These are phyloP conservation scores for Cinnamomum chago DNA, from an alignment of 164 flowering plant species.

Conservation along the genomic window DNA sequence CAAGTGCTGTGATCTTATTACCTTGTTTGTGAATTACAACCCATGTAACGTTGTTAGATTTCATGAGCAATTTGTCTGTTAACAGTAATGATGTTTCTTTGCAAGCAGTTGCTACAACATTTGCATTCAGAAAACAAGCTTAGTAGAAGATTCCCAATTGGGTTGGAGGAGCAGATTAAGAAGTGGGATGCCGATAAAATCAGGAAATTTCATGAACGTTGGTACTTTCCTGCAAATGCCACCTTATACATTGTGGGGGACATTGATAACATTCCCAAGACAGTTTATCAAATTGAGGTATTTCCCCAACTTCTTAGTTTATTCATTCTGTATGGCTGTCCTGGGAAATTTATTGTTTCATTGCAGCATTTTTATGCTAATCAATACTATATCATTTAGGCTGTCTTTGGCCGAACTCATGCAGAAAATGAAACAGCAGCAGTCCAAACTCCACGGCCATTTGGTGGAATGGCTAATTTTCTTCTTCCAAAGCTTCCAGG, in stretches of 20 bases:
- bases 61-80: neutral
- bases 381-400: constrained; percentile 42
- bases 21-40: neutral
- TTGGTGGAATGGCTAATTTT: constrained; percentile 93
- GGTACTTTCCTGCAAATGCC: constrained; percentile 99
- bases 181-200: constrained; percentile 99
- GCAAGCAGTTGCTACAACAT: constrained; percentile 74
- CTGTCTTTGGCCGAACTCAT: constrained; percentile 72
- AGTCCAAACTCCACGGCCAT: constrained; percentile 60
- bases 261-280: constrained; percentile 70
- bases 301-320: constrained; percentile 11
- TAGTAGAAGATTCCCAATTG: constrained; percentile 94
- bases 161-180: constrained; percentile 97
- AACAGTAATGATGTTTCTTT: constrained; percentile 16
- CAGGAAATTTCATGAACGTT: constrained; percentile 93
- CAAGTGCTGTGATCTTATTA: constrained; percentile 10
- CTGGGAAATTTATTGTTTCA: neutral
- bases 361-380: constrained; percentile 4
- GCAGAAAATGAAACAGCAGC: constrained; percentile 50
- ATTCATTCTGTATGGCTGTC: neutral
- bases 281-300: constrained; percentile 84
- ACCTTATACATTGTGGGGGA: constrained; percentile 97
- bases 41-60: neutral
- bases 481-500: constrained; percentile 88
- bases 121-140: constrained; percentile 99